Base-by-base conservation (phyloP, 306 rosid genomes). In the Dalbergia cochinchinensis region DNA sequence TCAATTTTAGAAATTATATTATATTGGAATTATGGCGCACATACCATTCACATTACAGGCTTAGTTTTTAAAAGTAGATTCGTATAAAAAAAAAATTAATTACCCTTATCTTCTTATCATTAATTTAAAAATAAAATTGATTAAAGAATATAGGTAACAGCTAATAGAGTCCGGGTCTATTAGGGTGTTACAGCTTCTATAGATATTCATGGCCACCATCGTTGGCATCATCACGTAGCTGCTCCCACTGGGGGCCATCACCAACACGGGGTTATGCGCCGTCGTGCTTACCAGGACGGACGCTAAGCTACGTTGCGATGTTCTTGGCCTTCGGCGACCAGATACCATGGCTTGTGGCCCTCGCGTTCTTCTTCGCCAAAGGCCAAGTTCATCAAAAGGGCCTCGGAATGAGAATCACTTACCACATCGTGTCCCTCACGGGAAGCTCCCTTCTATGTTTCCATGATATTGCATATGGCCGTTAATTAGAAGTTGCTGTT, bases 291-390 rank as follows among this genome's bases (percentile, higher is more conserved):
- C 99, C 9, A 92, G n/a, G n/a, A n/a, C n/a, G 91, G 81, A 95
- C 98, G 73, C 83, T 95, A 34, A 78, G 98, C 0, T 95, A 91
- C 77, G 85, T 82, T 14, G n/a, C n/a, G 99, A 98, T 97, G 0
- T 95, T 95, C 86, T 95, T 98, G 1, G 97, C 96, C 0, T 95
- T 95, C 35, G 98, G 94, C 1, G 99, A 95, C 58, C 99, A 98
- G 1, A 95, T 95, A 65, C 99, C 99, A 0, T 95, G 99, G 99
- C 90, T 95, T 11, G 93, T 95, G 62, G 89, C 93, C 44, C 87
- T 95, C 14, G 99, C 99, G 4, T 95, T 95, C 83, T 95, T 95
- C 94, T 95, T 95, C 57, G 99, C 99, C 31, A 90, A 90, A 11
- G 99, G 99, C n/a, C n/a, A n/a, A n/a, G 0, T 95, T 95, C 73